Percentiles rank a stretch among this genome's conserved stretches.
Conservation (phyloP, 169 alveolate genomes). For the Plasmodium relictum region DNA sequence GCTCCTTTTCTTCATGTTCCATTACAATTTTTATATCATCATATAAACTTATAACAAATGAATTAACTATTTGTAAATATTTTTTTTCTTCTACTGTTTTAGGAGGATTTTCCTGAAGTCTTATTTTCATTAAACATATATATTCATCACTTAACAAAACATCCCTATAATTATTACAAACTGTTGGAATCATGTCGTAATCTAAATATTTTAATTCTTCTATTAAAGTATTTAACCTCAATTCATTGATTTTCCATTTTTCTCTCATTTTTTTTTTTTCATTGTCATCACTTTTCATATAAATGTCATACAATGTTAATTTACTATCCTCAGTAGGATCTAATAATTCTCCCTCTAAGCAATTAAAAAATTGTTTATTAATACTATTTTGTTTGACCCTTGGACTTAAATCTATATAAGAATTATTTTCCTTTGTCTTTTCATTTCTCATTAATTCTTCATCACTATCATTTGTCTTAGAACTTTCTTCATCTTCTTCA, state of each 20-base stretch:
- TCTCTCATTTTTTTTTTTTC: constrained; percentile 66
- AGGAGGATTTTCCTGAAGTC: constrained; percentile 51
- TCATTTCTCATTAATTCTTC: background rate
- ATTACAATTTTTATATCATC: constrained; percentile 79
- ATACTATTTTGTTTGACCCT: background rate
- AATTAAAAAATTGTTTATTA: constrained; percentile 37
- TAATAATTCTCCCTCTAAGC: constrained; percentile 52
- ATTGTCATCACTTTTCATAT: constrained; percentile 18
- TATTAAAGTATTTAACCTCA: constrained; percentile 52
- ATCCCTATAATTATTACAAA: constrained; percentile 76
- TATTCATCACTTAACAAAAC: constrained; percentile 72
- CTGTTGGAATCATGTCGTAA: constrained; percentile 49
- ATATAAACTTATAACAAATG: constrained; percentile 78
- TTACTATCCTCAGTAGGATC: constrained; percentile 4
- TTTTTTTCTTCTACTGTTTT: constrained; percentile 48
- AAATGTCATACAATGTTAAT: constrained; percentile 25
- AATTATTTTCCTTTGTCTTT: background rate
- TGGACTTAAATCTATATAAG: constrained; percentile 7
- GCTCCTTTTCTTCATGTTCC: constrained; percentile 79
- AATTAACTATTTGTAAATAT: constrained; percentile 56
- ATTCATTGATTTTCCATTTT: constrained; percentile 72
- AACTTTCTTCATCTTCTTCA: background rate
- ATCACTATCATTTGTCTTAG: background rate
- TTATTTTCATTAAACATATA: constrained; percentile 47
- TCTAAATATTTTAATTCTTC: constrained; percentile 51